phyloP scores from a whole-genome alignment of 176 grass and related monocot species.

The Alloteropsis semialata region DNA sequence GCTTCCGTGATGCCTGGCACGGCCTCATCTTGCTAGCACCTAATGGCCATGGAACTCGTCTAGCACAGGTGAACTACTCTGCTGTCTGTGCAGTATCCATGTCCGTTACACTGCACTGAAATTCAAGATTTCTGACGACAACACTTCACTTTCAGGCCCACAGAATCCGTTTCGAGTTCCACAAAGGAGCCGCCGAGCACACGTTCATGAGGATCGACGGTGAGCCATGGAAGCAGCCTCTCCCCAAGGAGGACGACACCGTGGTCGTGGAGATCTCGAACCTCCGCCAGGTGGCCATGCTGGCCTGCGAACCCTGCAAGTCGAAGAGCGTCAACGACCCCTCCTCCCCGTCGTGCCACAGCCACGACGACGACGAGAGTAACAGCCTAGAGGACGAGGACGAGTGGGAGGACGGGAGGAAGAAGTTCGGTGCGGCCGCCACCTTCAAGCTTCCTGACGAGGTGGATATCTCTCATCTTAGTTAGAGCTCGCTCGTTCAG shows the following conservation, averaged over 20 bases:
- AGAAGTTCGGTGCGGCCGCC: conserved; percentile 65
- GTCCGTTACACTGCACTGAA: background rate
- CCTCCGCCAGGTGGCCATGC: conserved; percentile 78
- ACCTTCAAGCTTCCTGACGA: conserved; percentile 78
- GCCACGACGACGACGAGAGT: conserved; percentile 13
- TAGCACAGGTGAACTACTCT: conserved; percentile 60
- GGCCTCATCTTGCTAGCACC: conserved; percentile 83
- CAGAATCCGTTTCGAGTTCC: conserved; percentile 80
- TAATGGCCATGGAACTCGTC: conserved; percentile 90
- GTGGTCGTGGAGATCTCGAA: conserved; percentile 86
- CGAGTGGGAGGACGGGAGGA: conserved; percentile 70
- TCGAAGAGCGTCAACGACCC: conserved; percentile 67
- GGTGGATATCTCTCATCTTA: conserved; percentile 57
- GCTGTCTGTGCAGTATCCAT: background rate
- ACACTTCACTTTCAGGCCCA: conserved; percentile 40
- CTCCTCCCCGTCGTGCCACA: conserved; percentile 6
- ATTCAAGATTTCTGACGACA: background rate
- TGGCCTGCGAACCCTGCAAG: conserved; percentile 52
- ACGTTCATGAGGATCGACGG: conserved; percentile 95
- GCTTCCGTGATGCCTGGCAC: conserved; percentile 93
- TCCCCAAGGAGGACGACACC: conserved; percentile 64
- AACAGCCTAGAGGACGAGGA: conserved; percentile 50
- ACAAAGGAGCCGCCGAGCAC: conserved; percentile 63
- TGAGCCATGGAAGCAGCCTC: conserved; percentile 96
- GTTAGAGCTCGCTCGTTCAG: background rate